Conservation (phyloP, 441 rosid species). For the Monsonia emarginata region DNA sequence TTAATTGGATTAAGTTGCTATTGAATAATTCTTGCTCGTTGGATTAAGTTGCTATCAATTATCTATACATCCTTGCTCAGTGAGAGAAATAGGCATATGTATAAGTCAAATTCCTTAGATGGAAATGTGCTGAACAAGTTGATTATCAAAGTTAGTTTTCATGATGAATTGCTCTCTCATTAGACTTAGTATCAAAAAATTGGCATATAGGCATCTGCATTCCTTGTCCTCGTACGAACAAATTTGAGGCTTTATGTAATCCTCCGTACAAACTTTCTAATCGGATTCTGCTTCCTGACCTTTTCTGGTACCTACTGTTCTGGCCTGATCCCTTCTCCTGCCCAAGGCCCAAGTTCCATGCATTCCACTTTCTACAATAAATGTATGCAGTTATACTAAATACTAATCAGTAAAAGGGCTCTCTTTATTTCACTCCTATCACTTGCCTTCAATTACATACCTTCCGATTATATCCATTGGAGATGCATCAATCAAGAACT, state of each 20-base stretch:
- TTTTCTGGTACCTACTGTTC: neutral
- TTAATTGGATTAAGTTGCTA: too few relatives aligned
- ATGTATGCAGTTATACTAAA: neutral
- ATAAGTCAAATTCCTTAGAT: neutral
- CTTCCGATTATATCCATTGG: constrained; percentile 1
- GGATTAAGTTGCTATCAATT: too few relatives aligned
- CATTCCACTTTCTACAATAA: neutral
- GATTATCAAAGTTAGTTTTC: too few relatives aligned
- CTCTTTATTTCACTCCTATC: neutral
- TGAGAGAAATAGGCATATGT: neutral
- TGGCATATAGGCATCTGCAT: neutral
- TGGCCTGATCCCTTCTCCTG: neutral
- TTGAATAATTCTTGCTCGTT: too few relatives aligned
- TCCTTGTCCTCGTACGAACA: neutral
- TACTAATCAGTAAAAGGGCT: neutral
- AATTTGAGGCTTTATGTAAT: neutral
- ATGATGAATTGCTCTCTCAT: neutral
- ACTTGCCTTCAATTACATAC: neutral
- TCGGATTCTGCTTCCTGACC: neutral
- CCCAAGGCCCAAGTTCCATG: neutral
- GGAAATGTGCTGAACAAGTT: too few relatives aligned
- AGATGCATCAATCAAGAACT: neutral
- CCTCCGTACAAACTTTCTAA: neutral
- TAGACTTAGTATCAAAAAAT: neutral
- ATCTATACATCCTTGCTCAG: too few relatives aligned